Base-by-base conservation (phyloP, 2,329 filamentous ascomycete species). In the Cryoendolithus antarcticus region DNA sequence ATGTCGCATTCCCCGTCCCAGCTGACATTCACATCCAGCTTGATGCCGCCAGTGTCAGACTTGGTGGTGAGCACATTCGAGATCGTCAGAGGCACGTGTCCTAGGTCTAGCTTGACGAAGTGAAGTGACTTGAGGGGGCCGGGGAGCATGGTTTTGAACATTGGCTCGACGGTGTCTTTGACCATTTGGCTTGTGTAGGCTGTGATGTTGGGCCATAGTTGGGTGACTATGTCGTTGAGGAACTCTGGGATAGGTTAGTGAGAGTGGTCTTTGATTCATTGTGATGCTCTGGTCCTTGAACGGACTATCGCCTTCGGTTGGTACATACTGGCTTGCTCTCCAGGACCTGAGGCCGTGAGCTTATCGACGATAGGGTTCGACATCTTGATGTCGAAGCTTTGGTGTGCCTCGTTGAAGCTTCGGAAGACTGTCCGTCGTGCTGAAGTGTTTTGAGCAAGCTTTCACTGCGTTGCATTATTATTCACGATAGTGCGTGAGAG, bases 151-250 rank as follows among this genome's bases (percentile, higher is more conserved):
- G 59, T 57, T 1, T 60, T 62, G 30, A 70, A 61, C 48, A 70
- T 69, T 29, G 66, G 66, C 46, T 70, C 65, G 24, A 65, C 66
- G 11, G 64, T 64, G 4, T 67, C 60, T 44, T 69, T 70, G 32
- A 61, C 53, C 56, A 68, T 69, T 34, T 57, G 55, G 48, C 58
- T 54, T 31, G 59, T 64, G 12, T 62, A 65, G 4, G 65, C 57
- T 32, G 58, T 61, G 53, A 70, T 67, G 47, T 70, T 69, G 29
- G 67, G 67, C 67, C 67, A 70, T 49, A 70, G 50, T 39, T 67
- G 64, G 9, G 48, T 58, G 30, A 70, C 56, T 27, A 70, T 62
- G 42, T 69, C 65, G 46, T 70, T 70, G 37, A 70, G 58, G 46
- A 69, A 70, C 38, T 57, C 64, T 55, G 11, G n/a, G 15, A 19